Conservation (phyloP, 2,329 filamentous ascomycete species). For the Sclerotinia sclerotiorum region DNA sequence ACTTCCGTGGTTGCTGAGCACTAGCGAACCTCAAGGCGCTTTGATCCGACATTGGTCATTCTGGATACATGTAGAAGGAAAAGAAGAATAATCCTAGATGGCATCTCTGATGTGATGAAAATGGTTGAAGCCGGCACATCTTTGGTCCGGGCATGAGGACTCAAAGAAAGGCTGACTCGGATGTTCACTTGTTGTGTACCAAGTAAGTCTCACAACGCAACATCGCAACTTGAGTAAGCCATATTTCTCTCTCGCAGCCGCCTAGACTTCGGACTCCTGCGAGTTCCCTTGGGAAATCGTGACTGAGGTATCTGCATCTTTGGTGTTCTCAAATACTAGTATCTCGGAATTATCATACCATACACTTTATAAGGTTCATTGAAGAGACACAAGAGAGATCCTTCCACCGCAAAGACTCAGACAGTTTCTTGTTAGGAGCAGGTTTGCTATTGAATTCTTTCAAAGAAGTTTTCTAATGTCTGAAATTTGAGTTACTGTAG, state of each 20-base stretch:
- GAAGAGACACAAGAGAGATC: conserved; percentile 1
- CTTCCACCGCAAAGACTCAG: neutral
- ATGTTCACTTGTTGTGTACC: neutral
- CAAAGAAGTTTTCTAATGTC: neutral
- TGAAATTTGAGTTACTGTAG: neutral
- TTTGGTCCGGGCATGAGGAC: neutral
- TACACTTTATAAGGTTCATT: neutral
- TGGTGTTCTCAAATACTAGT: conserved; percentile 5
- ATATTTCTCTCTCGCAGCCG: neutral
- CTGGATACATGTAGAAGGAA: neutral
- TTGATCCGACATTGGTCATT: neutral
- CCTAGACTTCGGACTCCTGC: neutral
- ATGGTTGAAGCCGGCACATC: conserved; percentile 1
- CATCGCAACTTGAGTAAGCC: conserved; percentile 10
- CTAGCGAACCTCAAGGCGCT: conserved; percentile 1
- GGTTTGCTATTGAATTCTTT: neutral
- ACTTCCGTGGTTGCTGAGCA: neutral
- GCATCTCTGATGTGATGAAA: neutral
- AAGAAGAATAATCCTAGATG: neutral
- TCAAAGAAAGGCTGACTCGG: conserved; percentile 5
- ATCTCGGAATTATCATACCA: conserved; percentile 1
- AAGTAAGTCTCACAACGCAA: neutral
- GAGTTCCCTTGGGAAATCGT: neutral
- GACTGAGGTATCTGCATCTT: neutral
- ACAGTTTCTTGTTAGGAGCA: neutral